These are phyloP conservation scores for Cercospora nicotianae DNA, from an alignment of 2,329 filamentous ascomycete species.

Conservation along the genomic window DNA sequence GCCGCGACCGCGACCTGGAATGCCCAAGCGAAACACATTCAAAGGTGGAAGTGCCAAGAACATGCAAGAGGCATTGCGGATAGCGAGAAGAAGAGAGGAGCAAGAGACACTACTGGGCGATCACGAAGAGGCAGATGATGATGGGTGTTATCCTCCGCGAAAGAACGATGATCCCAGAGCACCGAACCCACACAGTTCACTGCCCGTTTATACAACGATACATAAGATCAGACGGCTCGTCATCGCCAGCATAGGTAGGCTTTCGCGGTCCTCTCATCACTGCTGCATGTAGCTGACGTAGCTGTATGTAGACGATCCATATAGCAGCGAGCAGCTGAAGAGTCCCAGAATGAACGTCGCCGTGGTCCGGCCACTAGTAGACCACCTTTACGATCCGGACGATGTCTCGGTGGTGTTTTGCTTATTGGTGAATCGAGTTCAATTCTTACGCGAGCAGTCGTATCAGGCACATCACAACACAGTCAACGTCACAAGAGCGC, in stretches of 20 bases:
- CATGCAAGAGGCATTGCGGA: constrained; percentile 41
- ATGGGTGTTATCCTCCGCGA: constrained; percentile 46
- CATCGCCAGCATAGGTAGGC: constrained; percentile 49
- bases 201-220: constrained; percentile 76
- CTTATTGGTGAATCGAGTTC: constrained; percentile 75
- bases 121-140: constrained; percentile 48
- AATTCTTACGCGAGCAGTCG: constrained; percentile 76
- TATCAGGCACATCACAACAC: constrained; percentile 76
- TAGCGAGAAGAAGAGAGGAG: constrained; percentile 49
- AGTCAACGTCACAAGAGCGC: constrained; percentile 74
- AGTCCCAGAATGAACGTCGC: constrained; percentile 79
- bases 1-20: constrained; percentile 30
- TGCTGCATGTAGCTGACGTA: constrained; percentile 10
- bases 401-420: constrained; percentile 85
- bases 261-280: background rate
- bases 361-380: constrained; percentile 77
- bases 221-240: constrained; percentile 56
- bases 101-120: constrained; percentile 50
- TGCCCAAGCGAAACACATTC: constrained; percentile 33
- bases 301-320: constrained; percentile 55
- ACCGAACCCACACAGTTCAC: constrained; percentile 59
- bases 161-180: constrained; percentile 43
- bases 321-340: constrained; percentile 72
- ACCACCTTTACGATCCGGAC: constrained; percentile 74
- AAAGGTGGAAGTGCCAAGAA: constrained; percentile 38